Percentiles rank a stretch among this genome's conserved stretches.
Evolutionary conservation across 2,329 filamentous ascomycete species (phyloP).

Genomic region (Beauveria varroae): DNA sequence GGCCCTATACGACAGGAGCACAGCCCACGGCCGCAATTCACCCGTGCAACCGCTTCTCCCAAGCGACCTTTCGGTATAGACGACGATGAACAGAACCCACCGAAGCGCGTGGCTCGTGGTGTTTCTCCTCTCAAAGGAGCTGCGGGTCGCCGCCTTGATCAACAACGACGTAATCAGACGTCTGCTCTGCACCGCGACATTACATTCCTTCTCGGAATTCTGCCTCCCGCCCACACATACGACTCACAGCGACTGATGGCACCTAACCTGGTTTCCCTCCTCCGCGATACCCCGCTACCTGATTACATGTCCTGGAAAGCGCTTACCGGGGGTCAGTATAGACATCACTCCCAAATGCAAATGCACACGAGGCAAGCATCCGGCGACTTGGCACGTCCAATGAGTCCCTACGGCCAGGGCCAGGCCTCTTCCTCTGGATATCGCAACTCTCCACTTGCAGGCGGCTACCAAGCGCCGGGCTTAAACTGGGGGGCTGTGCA

Average conservation of each 20-base stretch:
- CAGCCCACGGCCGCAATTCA: constrained; percentile 41
- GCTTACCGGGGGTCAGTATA: constrained; percentile 28
- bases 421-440: constrained; percentile 35
- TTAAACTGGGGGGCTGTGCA: constrained; percentile 2
- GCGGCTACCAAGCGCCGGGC: not conserved
- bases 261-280: constrained; percentile 62
- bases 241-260: constrained; percentile 63
- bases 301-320: constrained; percentile 50
- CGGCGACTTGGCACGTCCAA: constrained; percentile 37
- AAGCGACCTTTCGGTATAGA: constrained; percentile 57
- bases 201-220: constrained; percentile 60
- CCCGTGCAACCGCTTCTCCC: constrained; percentile 44
- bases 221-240: constrained; percentile 68
- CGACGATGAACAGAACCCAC: constrained; percentile 66
- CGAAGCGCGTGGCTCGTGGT: constrained; percentile 81
- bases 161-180: constrained; percentile 58
- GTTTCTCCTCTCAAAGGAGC: constrained; percentile 90
- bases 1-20: constrained; percentile 27
- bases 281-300: constrained; percentile 62
- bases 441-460: constrained; percentile 40
- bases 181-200: constrained; percentile 67
- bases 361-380: constrained; percentile 34
- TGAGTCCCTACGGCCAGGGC: constrained; percentile 41
- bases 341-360: constrained; percentile 28
- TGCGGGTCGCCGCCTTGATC: constrained; percentile 75